Evolutionary conservation across 192 early-diverging fungal species (phyloP), one percentile per base, ranked within the genome.

Genomic region (Backusella psychrophila): DNA sequence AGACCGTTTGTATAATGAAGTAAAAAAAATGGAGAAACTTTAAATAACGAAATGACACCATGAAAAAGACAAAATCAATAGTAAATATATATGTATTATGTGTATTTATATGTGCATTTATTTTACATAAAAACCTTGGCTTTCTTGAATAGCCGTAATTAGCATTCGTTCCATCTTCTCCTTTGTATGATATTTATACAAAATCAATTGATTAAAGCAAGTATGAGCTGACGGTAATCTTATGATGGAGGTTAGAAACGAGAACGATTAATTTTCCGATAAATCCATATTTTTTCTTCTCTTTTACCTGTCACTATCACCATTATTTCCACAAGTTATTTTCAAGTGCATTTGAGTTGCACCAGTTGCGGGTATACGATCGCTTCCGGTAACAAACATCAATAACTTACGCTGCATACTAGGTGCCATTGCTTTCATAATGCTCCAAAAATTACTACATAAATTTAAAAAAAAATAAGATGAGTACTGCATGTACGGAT

Each of bases 341-440:
- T 94, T 89, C 66, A 93, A 83, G 2, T 77, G 71, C 74, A 97
- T 74, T 59, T 90, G 87, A 6, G 90, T 86, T 19, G 89, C 83
- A 8, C 94, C 94, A 5, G 92, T 92, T 5, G 91, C 91, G 7
- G 96, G 96, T 72, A 97, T 90, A 31, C 96, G 85, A 83, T 98
- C 97, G n/a, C 93, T 92, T 17, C 96, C 95, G 7, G 97, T 98
- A 21, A 94, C 92, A 80, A 98, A 97, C 29, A 92, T 92, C 76
- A 97, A 74, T 6, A 98, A 84, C 77, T 88, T 75, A n/a, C 91
- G 87, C 77, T 96, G 90, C 59, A 91, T 87, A 31, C 80, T 79
- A 14, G 89, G 79, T 23, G 86, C 75, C 82, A 97, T 93, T 21
- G 81, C 84, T 19, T 89, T 84, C 69, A 96, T 87, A 7, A 95